Conservation (phyloP, 306 rosid genomes). For the Acacia confusa region DNA sequence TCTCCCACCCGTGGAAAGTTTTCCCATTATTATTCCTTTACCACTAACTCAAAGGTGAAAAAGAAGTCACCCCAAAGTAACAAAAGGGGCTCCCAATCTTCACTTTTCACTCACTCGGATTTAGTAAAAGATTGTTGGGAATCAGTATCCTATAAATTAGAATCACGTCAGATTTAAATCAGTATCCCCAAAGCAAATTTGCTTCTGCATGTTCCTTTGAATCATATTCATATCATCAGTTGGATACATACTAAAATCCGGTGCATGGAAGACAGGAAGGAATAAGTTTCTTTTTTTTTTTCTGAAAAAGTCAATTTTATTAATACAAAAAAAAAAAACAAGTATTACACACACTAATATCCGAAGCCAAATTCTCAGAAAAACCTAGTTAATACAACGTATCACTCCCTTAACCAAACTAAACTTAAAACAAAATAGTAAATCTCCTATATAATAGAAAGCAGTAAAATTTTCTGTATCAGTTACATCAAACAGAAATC, state of each 20-base stretch:
- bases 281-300: no score
- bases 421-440: no score
- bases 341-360: no score
- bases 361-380: no score
- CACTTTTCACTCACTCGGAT: constrained; percentile 30
- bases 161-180: neutral
- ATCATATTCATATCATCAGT: constrained; percentile 25
- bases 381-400: no score
- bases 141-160: constrained; percentile 3
- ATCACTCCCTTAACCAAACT: no score
- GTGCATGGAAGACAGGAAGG: neutral
- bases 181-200: no score
- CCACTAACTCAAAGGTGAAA: constrained; percentile 6
- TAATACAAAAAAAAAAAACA: no score
- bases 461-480: no score
- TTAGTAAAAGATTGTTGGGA: neutral
- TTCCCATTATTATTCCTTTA: neutral
- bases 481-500: no score
- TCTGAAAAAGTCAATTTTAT: no score
- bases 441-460: no score
- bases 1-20: constrained; percentile 17
- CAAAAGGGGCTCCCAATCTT: neutral
- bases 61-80: neutral
- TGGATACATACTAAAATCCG: neutral
- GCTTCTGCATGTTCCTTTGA: constrained; percentile 19